A percentile compares a stretch with the other conserved stretches of the same genome.
phyloP scores from a whole-genome alignment of 805 yeast genomes.

The Metschnikowia arizonensis region DNA sequence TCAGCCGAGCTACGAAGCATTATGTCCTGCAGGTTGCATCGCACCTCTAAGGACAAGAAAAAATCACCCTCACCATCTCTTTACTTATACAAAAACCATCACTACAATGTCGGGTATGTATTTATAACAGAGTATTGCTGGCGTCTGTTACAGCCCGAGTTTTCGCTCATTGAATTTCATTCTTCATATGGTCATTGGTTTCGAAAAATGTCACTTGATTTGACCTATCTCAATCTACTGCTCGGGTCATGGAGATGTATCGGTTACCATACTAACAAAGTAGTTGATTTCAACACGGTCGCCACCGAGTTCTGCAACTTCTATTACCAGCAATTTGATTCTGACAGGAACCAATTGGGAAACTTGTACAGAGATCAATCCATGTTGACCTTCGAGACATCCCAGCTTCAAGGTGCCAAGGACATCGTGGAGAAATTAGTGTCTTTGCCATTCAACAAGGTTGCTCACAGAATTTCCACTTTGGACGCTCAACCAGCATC shows the following conservation, averaged over 20 bases:
- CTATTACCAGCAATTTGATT: slow-evolving; percentile 92
- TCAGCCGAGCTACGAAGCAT: neutral
- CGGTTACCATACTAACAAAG: slow-evolving; percentile 11
- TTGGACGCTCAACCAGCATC: slow-evolving; percentile 98
- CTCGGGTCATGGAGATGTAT: too few relatives aligned
- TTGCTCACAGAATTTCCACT: slow-evolving; percentile 88
- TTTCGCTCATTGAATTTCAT: neutral
- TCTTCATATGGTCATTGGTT: neutral
- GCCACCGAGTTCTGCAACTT: slow-evolving; percentile 84
- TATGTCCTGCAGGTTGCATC: slow-evolving; percentile 2
- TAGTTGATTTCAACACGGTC: slow-evolving; percentile 44
- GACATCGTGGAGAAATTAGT: slow-evolving; percentile 88
- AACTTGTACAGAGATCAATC: slow-evolving; percentile 94
- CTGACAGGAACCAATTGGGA: slow-evolving; percentile 88
- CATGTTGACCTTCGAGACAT: slow-evolving; percentile 94
- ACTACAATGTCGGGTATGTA: slow-evolving; percentile 3
- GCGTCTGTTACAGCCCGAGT: too few relatives aligned
- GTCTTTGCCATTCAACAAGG: slow-evolving; percentile 87
- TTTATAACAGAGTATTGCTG: neutral
- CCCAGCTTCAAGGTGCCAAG: slow-evolving; percentile 92
- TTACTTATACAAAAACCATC: neutral
- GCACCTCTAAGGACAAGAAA: slow-evolving; percentile 1
- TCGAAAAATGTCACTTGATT: neutral
- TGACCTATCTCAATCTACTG: neutral
- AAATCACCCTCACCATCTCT: neutral